Evolutionary conservation across 345 rosid species (phyloP).

Genomic region (Abelmoschus esculentus): DNA sequence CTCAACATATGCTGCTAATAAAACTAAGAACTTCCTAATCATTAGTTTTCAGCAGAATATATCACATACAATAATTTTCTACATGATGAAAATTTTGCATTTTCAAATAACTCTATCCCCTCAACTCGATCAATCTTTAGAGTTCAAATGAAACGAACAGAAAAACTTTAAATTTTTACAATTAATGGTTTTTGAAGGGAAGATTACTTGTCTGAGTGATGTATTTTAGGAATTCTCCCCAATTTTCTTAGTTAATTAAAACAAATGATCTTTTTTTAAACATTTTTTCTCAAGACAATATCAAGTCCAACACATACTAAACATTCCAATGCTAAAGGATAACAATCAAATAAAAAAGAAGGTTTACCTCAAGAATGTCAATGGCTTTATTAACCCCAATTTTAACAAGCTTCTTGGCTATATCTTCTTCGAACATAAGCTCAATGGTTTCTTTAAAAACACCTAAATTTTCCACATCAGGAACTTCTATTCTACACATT

Average conservation of each 20-base stretch:
- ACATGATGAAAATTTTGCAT: neutral
- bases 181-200: neutral
- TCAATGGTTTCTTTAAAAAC: constrained; percentile 70
- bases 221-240: neutral
- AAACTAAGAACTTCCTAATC: neutral
- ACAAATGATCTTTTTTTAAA: neutral
- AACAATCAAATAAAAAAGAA: neutral
- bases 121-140: neutral
- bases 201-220: neutral
- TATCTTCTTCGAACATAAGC: constrained; percentile 76
- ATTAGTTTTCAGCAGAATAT: neutral
- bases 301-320: neutral
- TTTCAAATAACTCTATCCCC: neutral
- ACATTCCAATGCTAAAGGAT: neutral
- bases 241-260: neutral
- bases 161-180: neutral
- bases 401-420: constrained; percentile 46
- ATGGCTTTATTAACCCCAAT: constrained; percentile 66
- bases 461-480: constrained; percentile 72
- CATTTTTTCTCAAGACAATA: neutral
- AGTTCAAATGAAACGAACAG: too few species aligned
- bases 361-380: constrained; percentile 74
- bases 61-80: neutral
- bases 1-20: neutral
- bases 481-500: constrained; percentile 66